phyloP scores from a whole-genome alignment of 306 rosid species.

The Comarum palustre region DNA sequence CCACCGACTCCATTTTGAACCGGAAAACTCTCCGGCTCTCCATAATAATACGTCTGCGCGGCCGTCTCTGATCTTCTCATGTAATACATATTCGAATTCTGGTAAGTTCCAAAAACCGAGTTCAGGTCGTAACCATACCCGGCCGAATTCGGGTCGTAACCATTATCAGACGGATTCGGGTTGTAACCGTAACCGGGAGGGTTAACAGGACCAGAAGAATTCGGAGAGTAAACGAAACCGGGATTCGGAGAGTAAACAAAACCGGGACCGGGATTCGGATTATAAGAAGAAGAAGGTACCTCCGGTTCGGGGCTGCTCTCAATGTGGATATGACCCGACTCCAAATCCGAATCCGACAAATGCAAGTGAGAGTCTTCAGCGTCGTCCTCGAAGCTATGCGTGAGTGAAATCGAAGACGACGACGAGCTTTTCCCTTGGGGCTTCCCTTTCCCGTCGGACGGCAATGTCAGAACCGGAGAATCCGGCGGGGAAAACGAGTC shows the following conservation, averaged over 20 bases:
- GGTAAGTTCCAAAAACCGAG: neutral
- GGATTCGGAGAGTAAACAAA: constrained; percentile 3
- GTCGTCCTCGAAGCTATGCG: constrained; percentile 20
- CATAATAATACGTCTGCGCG: constrained; percentile 45
- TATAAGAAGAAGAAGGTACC: constrained; percentile 15
- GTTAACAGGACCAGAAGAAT: neutral
- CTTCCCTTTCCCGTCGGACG: constrained; percentile 45
- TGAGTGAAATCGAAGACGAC: constrained; percentile 51
- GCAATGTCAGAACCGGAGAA: constrained; percentile 88
- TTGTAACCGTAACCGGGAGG: neutral
- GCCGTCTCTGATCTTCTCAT: constrained; percentile 63
- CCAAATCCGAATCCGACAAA: constrained; percentile 49
- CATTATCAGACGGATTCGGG: neutral
- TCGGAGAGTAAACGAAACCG: constrained; percentile 6
- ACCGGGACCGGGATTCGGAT: neutral
- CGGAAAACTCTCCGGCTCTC: constrained; percentile 47
- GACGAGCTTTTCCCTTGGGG: constrained; percentile 29
- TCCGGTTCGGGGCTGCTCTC: constrained; percentile 42
- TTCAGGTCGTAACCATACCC: constrained; percentile 14
- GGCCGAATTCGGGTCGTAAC: neutral
- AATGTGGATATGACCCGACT: constrained; percentile 57
- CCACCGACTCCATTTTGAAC: constrained; percentile 34
- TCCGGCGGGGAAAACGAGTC: constrained; percentile 34
- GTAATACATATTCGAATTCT: constrained; percentile 43
- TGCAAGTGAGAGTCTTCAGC: constrained; percentile 60